Evolutionary conservation across 2,329 filamentous ascomycete genomes (phyloP).

Genomic region (Bisporella sp.): DNA sequence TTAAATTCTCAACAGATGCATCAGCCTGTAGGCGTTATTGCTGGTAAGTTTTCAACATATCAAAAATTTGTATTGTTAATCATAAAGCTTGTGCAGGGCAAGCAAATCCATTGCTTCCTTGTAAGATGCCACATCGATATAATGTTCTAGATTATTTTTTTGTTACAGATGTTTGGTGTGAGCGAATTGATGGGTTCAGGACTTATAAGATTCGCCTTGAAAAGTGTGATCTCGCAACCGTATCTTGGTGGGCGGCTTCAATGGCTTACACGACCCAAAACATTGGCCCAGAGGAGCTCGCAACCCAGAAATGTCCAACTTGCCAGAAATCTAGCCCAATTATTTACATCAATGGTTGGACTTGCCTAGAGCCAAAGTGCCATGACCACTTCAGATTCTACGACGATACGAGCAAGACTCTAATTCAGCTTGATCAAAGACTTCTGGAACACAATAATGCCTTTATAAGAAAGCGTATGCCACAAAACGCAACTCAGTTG

Average conservation of each 20-base stretch:
- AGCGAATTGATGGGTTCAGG: conserved; percentile 34
- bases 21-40: conserved; percentile 47
- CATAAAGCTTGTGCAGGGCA: conserved; percentile 37
- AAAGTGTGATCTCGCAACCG: conserved; percentile 44
- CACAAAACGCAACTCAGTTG: too few species aligned
- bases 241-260: conserved; percentile 53
- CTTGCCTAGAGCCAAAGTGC: conserved; percentile 50
- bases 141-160: conserved; percentile 64
- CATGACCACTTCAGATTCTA: conserved; percentile 39
- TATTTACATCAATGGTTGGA: conserved; percentile 43
- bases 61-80: background rate
- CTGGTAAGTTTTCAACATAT: conserved; percentile 35
- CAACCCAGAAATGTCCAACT: conserved; percentile 28
- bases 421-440: conserved; percentile 48
- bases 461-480: too few species aligned
- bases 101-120: conserved; percentile 40
- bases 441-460: too few species aligned
- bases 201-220: conserved; percentile 56
- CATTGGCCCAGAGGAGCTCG: background rate
- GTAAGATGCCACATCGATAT: conserved; percentile 49
- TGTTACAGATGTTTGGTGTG: conserved; percentile 61
- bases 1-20: conserved; percentile 37
- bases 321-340: conserved; percentile 35
- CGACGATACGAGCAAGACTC: conserved; percentile 37
- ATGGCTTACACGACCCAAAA: conserved; percentile 16